phyloP scores from a whole-genome alignment of 129 eudicot species.

The Solidago caesia region DNA sequence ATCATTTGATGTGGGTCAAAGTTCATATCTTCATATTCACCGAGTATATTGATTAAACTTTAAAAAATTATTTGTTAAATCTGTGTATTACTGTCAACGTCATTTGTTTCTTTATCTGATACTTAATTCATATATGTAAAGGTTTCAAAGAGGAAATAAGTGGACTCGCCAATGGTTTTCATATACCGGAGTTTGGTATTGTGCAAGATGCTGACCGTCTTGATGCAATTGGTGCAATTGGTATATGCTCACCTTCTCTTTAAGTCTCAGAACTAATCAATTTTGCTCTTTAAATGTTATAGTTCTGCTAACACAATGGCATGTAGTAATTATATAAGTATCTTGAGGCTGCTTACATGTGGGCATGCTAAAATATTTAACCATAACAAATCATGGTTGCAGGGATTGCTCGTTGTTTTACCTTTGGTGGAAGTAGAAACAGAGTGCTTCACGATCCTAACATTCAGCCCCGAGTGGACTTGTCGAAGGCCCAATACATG shows the following conservation, averaged over 20 bases:
- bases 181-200: conserved; percentile 63
- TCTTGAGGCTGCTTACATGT: not conserved
- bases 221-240: conserved; percentile 98
- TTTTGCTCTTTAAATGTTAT: not conserved
- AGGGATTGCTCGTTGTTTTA: conserved; percentile 97
- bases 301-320: not conserved
- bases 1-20: no score
- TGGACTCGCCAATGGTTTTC: conserved; percentile 41
- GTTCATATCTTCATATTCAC: no score
- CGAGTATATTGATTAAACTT: no score
- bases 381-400: conserved; percentile 7
- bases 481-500: conserved; percentile 83
- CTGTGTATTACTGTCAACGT: not conserved
- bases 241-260: conserved; percentile 37
- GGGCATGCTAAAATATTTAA: not conserved
- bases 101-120: conserved; percentile 11
- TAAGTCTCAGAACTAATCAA: not conserved
- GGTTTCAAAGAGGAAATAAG: conserved; percentile 89
- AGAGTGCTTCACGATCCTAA: conserved; percentile 77
- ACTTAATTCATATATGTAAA: conserved; percentile 29
- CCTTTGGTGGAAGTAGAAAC: conserved; percentile 93
- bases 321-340: not conserved
- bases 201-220: conserved; percentile 99
- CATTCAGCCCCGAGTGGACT: conserved; percentile 65
- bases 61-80: not conserved